These are phyloP conservation scores for Trichosporon sp. DNA, from an alignment of 1,284 basidiomycete genomes.

Conservation along the genomic window DNA sequence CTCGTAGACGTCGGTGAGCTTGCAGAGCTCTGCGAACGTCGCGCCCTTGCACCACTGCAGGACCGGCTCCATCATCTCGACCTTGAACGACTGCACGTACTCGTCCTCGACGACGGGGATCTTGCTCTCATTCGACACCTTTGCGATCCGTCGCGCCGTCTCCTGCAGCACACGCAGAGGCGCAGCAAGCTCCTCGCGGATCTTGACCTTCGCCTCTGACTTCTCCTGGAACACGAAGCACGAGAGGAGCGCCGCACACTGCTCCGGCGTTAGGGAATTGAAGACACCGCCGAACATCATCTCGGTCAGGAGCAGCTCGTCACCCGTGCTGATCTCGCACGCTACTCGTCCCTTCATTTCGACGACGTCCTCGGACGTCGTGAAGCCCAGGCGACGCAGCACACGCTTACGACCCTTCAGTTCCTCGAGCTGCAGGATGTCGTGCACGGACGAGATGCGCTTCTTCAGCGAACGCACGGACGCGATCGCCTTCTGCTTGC, in stretches of 20 bases:
- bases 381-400: slow-evolving; percentile 85
- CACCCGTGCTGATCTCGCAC: slow-evolving; percentile 96
- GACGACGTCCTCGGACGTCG: slow-evolving; percentile 81
- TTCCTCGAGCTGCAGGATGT: slow-evolving; percentile 92
- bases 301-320: slow-evolving; percentile 93
- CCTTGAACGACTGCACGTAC: slow-evolving; percentile 95
- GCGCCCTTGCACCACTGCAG: slow-evolving; percentile 96
- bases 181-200: slow-evolving; percentile 87
- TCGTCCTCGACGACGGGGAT: slow-evolving; percentile 85
- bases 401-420: slow-evolving; percentile 94
- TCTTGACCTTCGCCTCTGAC: slow-evolving; percentile 80
- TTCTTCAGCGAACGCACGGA: slow-evolving; percentile 72
- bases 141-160: slow-evolving; percentile 86
- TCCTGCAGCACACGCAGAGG: slow-evolving; percentile 94
- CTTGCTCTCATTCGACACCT: slow-evolving; percentile 89
- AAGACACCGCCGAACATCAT: slow-evolving; percentile 97
- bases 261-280: slow-evolving; percentile 81
- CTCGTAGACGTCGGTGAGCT: slow-evolving; percentile 92
- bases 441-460: slow-evolving; percentile 80
- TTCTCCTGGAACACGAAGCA: slow-evolving; percentile 98
- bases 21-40: slow-evolving; percentile 94
- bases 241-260: slow-evolving; percentile 84
- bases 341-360: slow-evolving; percentile 98
- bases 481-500: slow-evolving; percentile 67
- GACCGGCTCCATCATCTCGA: slow-evolving; percentile 96